Conservation (phyloP, 768 basidiomycete genomes). For the Neoboletus magnificus region DNA sequence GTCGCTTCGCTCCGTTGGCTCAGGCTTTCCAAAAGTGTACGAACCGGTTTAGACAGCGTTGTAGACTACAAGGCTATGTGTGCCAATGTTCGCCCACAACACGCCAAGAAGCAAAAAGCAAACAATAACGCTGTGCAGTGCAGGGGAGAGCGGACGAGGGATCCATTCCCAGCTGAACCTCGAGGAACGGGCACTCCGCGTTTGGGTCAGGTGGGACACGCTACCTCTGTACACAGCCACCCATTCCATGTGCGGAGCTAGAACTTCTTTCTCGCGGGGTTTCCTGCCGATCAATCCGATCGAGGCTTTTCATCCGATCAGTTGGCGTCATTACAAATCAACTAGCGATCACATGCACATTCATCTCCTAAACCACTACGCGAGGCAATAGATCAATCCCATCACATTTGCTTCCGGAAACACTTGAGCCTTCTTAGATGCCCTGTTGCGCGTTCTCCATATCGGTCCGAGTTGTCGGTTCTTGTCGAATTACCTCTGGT, state of each 20-base stretch:
- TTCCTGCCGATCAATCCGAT: not conserved
- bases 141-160: not conserved
- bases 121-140: not conserved
- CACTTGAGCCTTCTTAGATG: not conserved
- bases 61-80: constrained; percentile 6
- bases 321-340: too few relatives aligned
- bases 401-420: not conserved
- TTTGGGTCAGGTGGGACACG: not conserved
- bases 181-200: not conserved
- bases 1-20: constrained; percentile 3
- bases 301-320: too few relatives aligned
- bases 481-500: not conserved
- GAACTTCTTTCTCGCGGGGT: not conserved
- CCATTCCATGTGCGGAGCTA: not conserved
- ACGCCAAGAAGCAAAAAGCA: not conserved
- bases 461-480: not conserved
- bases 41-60: not conserved
- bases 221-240: not conserved
- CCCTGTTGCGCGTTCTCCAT: not conserved
- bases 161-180: not conserved
- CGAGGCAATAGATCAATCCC: too few relatives aligned
- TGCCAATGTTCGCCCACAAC: not conserved
- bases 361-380: not conserved
- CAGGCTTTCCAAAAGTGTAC: constrained; percentile 21
- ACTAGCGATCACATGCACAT: too few relatives aligned